Evolutionary conservation across 1,284 basidiomycete species (phyloP).

Genomic region (Uromyces viciae-fabae): DNA sequence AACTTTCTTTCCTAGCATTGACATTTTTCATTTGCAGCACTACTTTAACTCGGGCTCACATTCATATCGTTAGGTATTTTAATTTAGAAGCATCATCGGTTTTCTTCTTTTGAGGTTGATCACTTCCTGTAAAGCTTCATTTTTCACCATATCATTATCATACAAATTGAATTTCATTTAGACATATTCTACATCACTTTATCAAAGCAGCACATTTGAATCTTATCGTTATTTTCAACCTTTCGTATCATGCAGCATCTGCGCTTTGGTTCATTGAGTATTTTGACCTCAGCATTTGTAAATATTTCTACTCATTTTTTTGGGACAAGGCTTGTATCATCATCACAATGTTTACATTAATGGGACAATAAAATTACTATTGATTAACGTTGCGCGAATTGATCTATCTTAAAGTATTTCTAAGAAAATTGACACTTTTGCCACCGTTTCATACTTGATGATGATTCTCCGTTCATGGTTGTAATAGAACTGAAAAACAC

Average conservation of each 20-base stretch:
- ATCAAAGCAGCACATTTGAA: slow-evolving; percentile 3
- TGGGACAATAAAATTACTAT: not conserved
- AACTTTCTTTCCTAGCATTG: not conserved
- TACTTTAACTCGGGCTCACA: too few relatives aligned
- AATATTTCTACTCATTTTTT: slow-evolving; percentile 9
- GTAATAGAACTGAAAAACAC: too few relatives aligned
- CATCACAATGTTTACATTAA: too few relatives aligned
- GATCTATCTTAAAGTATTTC: not conserved
- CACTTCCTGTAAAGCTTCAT: not conserved
- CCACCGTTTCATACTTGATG: too few relatives aligned
- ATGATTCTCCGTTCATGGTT: too few relatives aligned
- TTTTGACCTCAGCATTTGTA: slow-evolving; percentile 6
- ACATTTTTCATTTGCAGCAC: not conserved
- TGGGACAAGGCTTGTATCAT: not conserved
- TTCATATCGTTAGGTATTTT: too few relatives aligned
- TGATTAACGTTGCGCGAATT: not conserved
- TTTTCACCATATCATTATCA: not conserved
- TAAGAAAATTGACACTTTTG: too few relatives aligned
- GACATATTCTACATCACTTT: not conserved
- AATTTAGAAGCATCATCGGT: too few relatives aligned
- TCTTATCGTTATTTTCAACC: not conserved
- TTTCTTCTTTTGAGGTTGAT: too few relatives aligned
- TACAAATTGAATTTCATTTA: not conserved
- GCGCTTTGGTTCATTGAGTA: not conserved
- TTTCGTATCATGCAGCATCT: slow-evolving; percentile 14